These are phyloP conservation scores for Orbilia brochopaga DNA, from an alignment of 2,329 filamentous ascomycete species.

Conservation along the genomic window DNA sequence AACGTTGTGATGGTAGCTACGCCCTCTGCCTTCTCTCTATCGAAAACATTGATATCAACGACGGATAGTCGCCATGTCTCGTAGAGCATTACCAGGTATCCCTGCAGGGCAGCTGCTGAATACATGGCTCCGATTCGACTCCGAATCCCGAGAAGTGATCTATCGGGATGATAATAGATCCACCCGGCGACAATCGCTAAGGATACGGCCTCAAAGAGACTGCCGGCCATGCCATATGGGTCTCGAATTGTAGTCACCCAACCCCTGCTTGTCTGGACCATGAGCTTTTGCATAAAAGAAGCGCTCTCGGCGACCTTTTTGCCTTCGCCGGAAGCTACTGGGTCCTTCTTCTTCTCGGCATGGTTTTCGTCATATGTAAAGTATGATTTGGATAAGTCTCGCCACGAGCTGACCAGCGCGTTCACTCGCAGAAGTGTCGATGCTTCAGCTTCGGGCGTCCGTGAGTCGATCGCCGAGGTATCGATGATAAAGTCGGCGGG, in stretches of 20 bases:
- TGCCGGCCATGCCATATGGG: conserved; percentile 75
- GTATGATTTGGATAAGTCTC: conserved; percentile 56
- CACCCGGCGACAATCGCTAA: conserved; percentile 77
- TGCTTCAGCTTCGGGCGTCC: conserved; percentile 70
- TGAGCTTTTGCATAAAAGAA: conserved; percentile 63
- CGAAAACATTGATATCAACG: conserved; percentile 77
- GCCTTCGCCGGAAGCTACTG: background rate
- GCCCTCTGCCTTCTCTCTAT: conserved; percentile 75
- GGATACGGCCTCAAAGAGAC: conserved; percentile 70
- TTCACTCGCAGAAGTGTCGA: conserved; percentile 67
- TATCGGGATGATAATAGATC: conserved; percentile 71
- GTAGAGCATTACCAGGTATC: conserved; percentile 76
- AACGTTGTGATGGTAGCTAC: conserved; percentile 74
- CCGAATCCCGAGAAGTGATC: conserved; percentile 73
- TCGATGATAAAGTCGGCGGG: conserved; percentile 79
- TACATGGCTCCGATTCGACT: conserved; percentile 76
- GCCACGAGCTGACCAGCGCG: conserved; percentile 69
- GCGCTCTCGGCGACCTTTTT: background rate
- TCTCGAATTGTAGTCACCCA: conserved; percentile 77
- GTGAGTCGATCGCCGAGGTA: conserved; percentile 74
- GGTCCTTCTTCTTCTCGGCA: background rate
- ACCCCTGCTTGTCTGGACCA: conserved; percentile 71
- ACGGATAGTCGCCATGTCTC: conserved; percentile 74
- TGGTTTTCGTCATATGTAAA: conserved; percentile 52
- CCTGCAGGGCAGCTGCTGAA: conserved; percentile 73